Evolutionary conservation across 768 basidiomycete genomes (phyloP), one percentile per base, ranked within the genome.

Genomic region (Tulasnella sp.): DNA sequence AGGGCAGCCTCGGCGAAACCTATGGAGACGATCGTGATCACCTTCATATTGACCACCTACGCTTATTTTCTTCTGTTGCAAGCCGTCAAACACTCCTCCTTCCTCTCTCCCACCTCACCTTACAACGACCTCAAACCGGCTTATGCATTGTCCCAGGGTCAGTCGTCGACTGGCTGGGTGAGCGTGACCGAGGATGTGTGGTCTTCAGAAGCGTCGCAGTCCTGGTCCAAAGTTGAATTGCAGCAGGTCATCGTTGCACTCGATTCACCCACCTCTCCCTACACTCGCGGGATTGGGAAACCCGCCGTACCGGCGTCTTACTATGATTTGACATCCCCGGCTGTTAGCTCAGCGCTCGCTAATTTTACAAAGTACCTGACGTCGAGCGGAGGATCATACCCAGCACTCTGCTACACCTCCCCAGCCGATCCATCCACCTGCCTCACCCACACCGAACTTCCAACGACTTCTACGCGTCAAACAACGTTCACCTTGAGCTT

Each of bases 61-160:
- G 87, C 90, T 49, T 98, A 98, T 71, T 96, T 98, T 70, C 92
- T 94, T 67, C 78, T 96, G 64, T 80, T 99, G 61, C 81, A 81
- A 58, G 87, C 87, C 53, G 87, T 98, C 68, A 92, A 93, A 66
- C 83, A 92, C 66, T 90, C 87, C 0, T 78, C 87, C 22, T 85
- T 92, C 71, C 79, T 92, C 56, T 63, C 76, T 3, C 75, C 78
- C 0, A 49, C 57, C n/a, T 59, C 57, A 25, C 57, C 57, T 29
- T 59, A 59, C 45, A 59, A 46, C 34, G 57, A 59, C 57, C 19
- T 59, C 24, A 49, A 59, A 49, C 57, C 57, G 15, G 57, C 57
- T 29, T 59, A 49, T 31, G 46, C 48, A 12, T 22, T 59, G 15
- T 30, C 25, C 19, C 25, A 38, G 3, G 22, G 7, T 17, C 25